Evolutionary conservation across 192 early-diverging fungal genomes (phyloP), one percentile per base, ranked within the genome.

Genomic region (Coemansia sp.): DNA sequence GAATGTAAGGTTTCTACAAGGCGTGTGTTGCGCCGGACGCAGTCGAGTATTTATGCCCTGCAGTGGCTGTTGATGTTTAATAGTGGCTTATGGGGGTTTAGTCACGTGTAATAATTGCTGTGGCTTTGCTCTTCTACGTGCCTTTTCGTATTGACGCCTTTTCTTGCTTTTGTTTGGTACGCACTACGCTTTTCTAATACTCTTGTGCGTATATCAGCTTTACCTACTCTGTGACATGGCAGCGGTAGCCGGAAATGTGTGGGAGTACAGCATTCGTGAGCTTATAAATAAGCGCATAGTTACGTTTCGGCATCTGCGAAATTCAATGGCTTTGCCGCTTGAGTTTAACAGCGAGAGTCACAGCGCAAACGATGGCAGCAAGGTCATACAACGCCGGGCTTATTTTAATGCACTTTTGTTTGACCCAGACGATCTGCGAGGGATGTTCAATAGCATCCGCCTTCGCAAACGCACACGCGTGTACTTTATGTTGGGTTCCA

Each of bases 401-500:
- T 83, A 78, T 33, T 83, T 83, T 31, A 83, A 83, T 54, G 64
- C 66, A 19, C 67, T 83, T 25, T 36, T 75, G 42, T 78, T 83
- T 57, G 75, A 77, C 58, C 66, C 72, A 2, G 75, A 78, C 23
- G 76, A 78, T 29, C 23, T 83, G 59, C 68, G 59, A 11, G 81
- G 72, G 7, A 78, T 78, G 70, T 83, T 78, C 32, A 78, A 78
- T 56, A 75, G 70, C 67, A 72, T 75, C 23, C 62, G 76, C 50
- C 61, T 83, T 22, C 75, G 81, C 51, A 77, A 78, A 61, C 75
- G 81, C 36, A 85, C 88, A 32, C 80, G 76, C 20, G 78, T 85
- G 24, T 89, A 87, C 72, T 88, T 87, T 73, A 85, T 84, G 59
- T 81, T 89, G 11, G 88, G 88, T n/a, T 64, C 82, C 10, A 88